Conservation (phyloP, 306 rosid species). For the Chamaecrista fasciculata region DNA sequence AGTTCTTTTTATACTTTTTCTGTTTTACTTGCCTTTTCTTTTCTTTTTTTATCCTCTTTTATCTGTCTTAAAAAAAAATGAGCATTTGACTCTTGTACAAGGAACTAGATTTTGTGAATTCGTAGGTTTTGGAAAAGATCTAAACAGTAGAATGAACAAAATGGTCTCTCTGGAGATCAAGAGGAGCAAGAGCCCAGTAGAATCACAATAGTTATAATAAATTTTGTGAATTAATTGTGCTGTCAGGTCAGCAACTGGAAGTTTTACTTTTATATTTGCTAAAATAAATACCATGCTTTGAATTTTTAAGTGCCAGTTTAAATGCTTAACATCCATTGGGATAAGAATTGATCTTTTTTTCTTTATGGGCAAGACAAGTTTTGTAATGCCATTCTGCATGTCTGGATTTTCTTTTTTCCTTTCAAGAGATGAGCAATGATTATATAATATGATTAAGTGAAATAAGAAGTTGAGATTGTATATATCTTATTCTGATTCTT, state of each 20-base stretch:
- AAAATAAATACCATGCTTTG: background rate
- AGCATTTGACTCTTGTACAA: too few species aligned
- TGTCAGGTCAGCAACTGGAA: background rate
- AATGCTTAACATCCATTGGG: background rate
- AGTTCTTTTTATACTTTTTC: background rate
- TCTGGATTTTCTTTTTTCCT: background rate
- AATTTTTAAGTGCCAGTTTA: background rate
- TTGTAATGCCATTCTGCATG: background rate
- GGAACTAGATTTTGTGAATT: too few species aligned
- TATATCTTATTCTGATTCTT: background rate
- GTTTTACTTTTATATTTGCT: background rate
- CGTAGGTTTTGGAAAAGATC: conserved; percentile 13
- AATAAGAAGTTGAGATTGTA: background rate
- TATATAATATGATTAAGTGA: background rate
- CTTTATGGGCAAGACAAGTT: too few species aligned
- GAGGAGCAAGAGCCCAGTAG: conserved; percentile 3
- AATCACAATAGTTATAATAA: background rate
- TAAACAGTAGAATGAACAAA: background rate
- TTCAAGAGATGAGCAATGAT: background rate
- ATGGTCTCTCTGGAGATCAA: conserved; percentile 18
- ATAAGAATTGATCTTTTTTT: background rate
- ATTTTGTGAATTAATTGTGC: background rate
- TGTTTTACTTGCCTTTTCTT: background rate
- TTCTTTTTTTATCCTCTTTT: background rate
- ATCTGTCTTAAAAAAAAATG: background rate